Evolutionary conservation across 129 eudicot species (phyloP), one percentile per base, ranked within the genome.

Genomic region (Artemisia annua): DNA sequence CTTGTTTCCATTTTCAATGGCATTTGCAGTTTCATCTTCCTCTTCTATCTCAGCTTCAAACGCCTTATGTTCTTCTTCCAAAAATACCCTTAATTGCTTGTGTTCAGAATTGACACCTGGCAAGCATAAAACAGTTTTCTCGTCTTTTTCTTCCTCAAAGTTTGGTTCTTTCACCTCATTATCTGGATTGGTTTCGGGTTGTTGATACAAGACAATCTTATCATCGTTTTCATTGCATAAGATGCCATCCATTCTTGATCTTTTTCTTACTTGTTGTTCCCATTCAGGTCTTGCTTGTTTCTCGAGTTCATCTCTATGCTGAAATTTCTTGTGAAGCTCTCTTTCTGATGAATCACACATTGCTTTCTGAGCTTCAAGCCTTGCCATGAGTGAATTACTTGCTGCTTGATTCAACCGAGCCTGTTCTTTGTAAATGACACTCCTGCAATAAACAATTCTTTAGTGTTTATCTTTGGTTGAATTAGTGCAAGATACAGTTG

Each of bases 331-430:
- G 52, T 88, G 89, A 9, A 90, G 98, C 49, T 94, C 93, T 74
- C 91, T 86, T 91, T 94, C 98, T 16, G 97, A 84, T 13, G 97
- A 83, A 69, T 90, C 97, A 69, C 97, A 94, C 55, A 94, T 83
- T 12, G 97, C 97, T 61, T 84, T 94, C 75, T 94, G 98, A 70
- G 97, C 97, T 88, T 90, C 98, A 4, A 94, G 97, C 62, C 96
- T 83, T 35, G 98, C 98, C 91, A 88, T 81, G 16, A 88, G 89
- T 58, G 98, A 87, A 79, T 77, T 86, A 10, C 89, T 79, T 63
- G 98, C 98, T 32, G 96, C 98, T 83, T 90, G 96, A 76, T 94
- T 94, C 75, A 90, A 71, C 78, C 98, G 87, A 75, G 83, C 91
- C 73, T 94, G 97, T 75, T 94, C 91, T 76, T 94, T 94, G 61